Evolutionary conservation across 2,329 filamentous ascomycete species (phyloP), one percentile per base, ranked within the genome.

Genomic region (Fusarium zealandicum): DNA sequence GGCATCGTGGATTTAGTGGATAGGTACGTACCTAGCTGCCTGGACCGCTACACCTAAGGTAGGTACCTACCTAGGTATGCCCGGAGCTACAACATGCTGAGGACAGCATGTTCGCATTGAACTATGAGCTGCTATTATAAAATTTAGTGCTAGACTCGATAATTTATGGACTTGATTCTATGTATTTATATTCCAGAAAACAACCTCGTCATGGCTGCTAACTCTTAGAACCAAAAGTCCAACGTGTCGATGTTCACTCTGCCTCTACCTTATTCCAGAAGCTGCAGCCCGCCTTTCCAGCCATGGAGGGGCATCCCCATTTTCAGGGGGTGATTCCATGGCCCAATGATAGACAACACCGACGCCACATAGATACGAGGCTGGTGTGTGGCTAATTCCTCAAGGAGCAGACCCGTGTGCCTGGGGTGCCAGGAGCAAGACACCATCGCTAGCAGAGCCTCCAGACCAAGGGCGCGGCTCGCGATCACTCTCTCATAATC

Each of bases 21-120:
- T 61, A 64, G 61, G 60, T 63, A 63, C 60, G 60, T 63, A 63
- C 60, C 60, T 9, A 33, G 42, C 59, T 63, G 52, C 56, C 59
- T 63, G 45, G 41, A 43, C 41, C 31, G 20, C 48, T 35, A 32
- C n/a, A n/a, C n/a, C n/a, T n/a, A 25, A 20, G 22, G 22, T 25
- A 25, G 8, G 22, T 25, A 25, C 22, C 6, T 7, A 22, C n/a
- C n/a, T n/a, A n/a, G n/a, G n/a, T n/a, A n/a, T n/a, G n/a, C n/a
- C n/a, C n/a, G n/a, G n/a, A n/a, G n/a, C n/a, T n/a, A n/a, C n/a
- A 22, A 22, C 20, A 25, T 25, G 7, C 22, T 25, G 22, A 25
- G 22, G 22, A 25, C 22, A 25, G 22, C 22, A 8, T 25, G 22
- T 8, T 25, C 22, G 22, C 22, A 25, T 8, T 9, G 9, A 25